These are phyloP conservation scores for Panaeolus cyanescens DNA, from an alignment of 768 basidiomycete genomes.

Conservation along the genomic window DNA sequence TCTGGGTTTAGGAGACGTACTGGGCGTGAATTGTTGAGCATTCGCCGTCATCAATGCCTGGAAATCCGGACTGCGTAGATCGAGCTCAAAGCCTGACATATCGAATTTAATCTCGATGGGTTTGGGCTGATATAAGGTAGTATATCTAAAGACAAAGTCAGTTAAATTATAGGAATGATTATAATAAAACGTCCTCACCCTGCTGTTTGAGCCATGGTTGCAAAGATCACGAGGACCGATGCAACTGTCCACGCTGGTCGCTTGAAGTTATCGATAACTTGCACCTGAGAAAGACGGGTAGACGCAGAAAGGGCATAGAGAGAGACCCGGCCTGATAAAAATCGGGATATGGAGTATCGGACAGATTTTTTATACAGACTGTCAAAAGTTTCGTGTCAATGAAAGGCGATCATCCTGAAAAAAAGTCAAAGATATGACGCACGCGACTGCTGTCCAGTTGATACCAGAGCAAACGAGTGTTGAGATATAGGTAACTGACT, in stretches of 20 bases:
- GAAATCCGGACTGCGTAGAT: conserved; percentile 15
- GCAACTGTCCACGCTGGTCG: conserved; percentile 16
- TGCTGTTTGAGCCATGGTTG: conserved; percentile 16
- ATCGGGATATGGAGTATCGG: conserved; percentile 16
- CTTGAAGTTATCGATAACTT: conserved; percentile 15
- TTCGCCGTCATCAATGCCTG: conserved; percentile 14
- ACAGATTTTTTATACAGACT: conserved; percentile 18
- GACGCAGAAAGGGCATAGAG: conserved; percentile 16
- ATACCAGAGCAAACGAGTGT: conserved; percentile 16
- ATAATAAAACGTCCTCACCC: conserved; percentile 10
- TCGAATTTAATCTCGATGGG: conserved; percentile 8
- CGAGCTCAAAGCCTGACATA: conserved; percentile 20
- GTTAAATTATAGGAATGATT: not conserved
- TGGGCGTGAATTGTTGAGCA: conserved; percentile 11
- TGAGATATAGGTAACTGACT: conserved; percentile 17
- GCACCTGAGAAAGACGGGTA: conserved; percentile 12
- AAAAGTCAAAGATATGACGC: conserved; percentile 2
- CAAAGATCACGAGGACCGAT: conserved; percentile 13
- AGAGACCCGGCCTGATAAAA: conserved; percentile 12
- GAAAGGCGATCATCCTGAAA: too few relatives aligned
- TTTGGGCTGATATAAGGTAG: conserved; percentile 17
- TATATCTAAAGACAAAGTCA: conserved; percentile 10
- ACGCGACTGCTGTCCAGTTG: conserved; percentile 12
- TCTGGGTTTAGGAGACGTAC: not conserved
- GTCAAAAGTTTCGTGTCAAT: not conserved